A percentile compares a stretch with the other conserved stretches of the same genome.
These are phyloP conservation scores for Penicillium soppii DNA, from an alignment of 495 filamentous ascomycete genomes.

Conservation along the genomic window DNA sequence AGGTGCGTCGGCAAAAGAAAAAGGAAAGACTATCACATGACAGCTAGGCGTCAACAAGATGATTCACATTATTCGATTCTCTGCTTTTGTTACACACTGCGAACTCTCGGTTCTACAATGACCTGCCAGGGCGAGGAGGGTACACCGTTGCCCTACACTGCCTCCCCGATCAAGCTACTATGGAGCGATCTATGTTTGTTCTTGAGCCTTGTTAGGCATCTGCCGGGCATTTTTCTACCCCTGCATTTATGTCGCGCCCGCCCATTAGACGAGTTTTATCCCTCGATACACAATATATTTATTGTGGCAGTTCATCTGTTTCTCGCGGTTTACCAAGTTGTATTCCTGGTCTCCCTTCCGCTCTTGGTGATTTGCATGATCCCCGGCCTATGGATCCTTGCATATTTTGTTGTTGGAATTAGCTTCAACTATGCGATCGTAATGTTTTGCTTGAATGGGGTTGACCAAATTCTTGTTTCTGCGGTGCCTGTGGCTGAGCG, in stretches of 20 bases:
- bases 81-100: neutral
- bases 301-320: constrained; percentile 51
- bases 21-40: too few relatives aligned
- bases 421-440: constrained; percentile 50
- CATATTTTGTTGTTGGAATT: constrained; percentile 34
- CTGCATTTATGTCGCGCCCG: constrained; percentile 47
- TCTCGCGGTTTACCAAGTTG: constrained; percentile 39
- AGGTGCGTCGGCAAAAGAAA: too few relatives aligned
- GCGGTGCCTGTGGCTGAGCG: constrained; percentile 17
- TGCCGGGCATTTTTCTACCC: constrained; percentile 52
- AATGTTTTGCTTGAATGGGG: constrained; percentile 43
- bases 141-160: constrained; percentile 54
- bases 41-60: too few relatives aligned
- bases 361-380: constrained; percentile 41
- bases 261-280: constrained; percentile 58
- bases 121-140: constrained; percentile 8
- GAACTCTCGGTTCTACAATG: constrained; percentile 6
- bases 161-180: constrained; percentile 55
- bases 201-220: constrained; percentile 46
- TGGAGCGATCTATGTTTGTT: constrained; percentile 54
- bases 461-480: constrained; percentile 23
- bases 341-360: constrained; percentile 47
- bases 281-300: constrained; percentile 45
- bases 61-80: neutral
- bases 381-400: constrained; percentile 51